Base-by-base conservation (phyloP, 192 early-diverging fungal species). In the Haplosporangium gracile region DNA sequence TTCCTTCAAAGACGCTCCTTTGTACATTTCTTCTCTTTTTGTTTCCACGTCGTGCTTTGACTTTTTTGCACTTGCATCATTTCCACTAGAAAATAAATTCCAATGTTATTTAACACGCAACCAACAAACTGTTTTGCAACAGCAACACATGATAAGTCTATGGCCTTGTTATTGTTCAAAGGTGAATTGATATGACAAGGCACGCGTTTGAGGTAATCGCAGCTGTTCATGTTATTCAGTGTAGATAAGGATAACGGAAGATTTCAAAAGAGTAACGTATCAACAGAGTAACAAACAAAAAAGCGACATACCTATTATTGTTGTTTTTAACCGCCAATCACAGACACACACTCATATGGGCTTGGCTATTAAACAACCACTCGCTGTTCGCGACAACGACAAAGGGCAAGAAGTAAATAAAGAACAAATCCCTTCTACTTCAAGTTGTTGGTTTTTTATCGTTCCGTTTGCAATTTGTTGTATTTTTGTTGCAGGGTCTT, bases 21-120 rank as follows among this genome's bases (percentile, higher is more conserved):
- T 71, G 60, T 65, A 65, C 60, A 65, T 71, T 71, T 65, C 60
- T 15, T 65, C 49, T 65, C 24, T 65, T 65, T 63, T 65, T 32
- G n/a, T 65, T 65, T 65, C 60, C 47, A 47, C 45, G 5, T 49
- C 42, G 36, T 74, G 26, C 43, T 74, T 51, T 74, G 72, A 15
- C 24, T 4, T 32, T 29, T 20, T 42, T 20, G 9, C 49, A 51
- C 49, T 26, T 20, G n/a, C 39, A 40, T 42, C 40, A 10, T 65
- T 11, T 5, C 9, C n/a, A 26, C 11, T 8, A 32, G 26, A 65
- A 65, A 65, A 65, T 65, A 65, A 65, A 65, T 65, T 32, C 1
- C 60, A 65, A 65, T 65, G 60, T 65, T 65, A 65, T 65, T 65
- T 32, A 65, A 65, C 60, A 32, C 24, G 6, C 22, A 32, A n/a